Evolutionary conservation across 352 stramenopile genomes (phyloP), one percentile per base, ranked within the genome.

Genomic region (Nothophytophthora sp.): DNA sequence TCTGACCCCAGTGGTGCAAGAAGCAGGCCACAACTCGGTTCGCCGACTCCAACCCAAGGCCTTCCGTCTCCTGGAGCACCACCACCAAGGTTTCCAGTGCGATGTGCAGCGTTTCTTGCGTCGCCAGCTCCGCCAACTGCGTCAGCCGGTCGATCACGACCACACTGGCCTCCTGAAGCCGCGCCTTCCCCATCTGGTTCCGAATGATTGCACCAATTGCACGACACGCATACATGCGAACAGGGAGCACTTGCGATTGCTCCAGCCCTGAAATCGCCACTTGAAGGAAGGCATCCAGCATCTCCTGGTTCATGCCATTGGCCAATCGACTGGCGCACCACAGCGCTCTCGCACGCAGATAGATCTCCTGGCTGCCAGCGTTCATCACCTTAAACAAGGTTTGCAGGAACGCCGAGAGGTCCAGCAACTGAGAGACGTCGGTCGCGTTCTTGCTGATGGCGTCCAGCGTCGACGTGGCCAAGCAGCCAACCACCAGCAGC

Each of bases 331-430:
- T 92, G 4, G 84, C 81, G 48, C 84, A 94, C 84, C 84, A 94
- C 29, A 94, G 44, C 19, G 84, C 84, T 48, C 84, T 79, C 3
- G 81, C 84, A 20, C 79, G 76, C 30, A 94, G 47, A 57, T 91
- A 92, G 33, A 91, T 86, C 29, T 87, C 81, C 36, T 90, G 60
- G 37, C 65, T 70, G 5, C 49, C 38, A 0, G 73, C 58, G 30
- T 89, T 90, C 76, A 93, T 91, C 32, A 93, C 73, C 41, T 81
- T 67, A 51, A 90, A 91, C 15, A 93, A 51, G 15, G 78, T 91
- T 52, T 88, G 64, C 34, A 91, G 62, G 54, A 93, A 93, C 33
- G 65, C 55, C 5, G 51, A 67, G 13, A 91, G 41, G 37, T 90
- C 75, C 28, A 93, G 50, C 15, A 86, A 47, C 22, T 79, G 60